phyloP scores from a whole-genome alignment of 2,329 filamentous ascomycete genomes.

The Claviceps paspali region DNA sequence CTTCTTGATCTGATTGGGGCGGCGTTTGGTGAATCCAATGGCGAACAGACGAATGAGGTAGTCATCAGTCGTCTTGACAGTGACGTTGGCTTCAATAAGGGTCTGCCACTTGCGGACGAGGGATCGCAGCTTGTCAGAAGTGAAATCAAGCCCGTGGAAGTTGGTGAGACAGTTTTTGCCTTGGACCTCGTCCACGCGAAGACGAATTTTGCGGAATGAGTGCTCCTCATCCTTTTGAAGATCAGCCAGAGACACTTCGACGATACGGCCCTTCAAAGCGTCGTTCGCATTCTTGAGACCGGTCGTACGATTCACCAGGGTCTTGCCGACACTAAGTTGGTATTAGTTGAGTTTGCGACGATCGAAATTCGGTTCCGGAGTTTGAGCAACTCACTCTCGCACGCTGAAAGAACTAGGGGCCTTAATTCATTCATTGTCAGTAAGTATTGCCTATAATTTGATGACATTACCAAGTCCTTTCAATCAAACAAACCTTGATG shows the following conservation, averaged over 20 bases:
- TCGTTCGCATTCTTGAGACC: slow-evolving; percentile 99
- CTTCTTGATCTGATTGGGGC: slow-evolving; percentile 99
- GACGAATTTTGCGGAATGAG: slow-evolving; percentile 98
- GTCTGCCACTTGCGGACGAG: slow-evolving; percentile 99
- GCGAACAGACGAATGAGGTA: slow-evolving; percentile 98
- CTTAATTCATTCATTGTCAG: slow-evolving; percentile 30
- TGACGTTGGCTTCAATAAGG: slow-evolving; percentile 98
- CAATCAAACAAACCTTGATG: slow-evolving; percentile 57
- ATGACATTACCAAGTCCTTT: too few species aligned
- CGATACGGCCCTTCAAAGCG: slow-evolving; percentile 93
- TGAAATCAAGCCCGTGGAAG: slow-evolving; percentile 99
- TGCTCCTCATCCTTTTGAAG: slow-evolving; percentile 99
- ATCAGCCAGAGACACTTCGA: slow-evolving; percentile 97
- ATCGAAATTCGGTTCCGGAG: background rate
- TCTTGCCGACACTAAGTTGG: slow-evolving; percentile 79
- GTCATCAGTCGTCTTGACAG: slow-evolving; percentile 99
- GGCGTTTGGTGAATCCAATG: slow-evolving; percentile 98
- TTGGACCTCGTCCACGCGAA: slow-evolving; percentile 96
- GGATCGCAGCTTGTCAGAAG: slow-evolving; percentile 98
- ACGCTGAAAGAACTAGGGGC: slow-evolving; percentile 90
- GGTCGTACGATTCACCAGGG: slow-evolving; percentile 96
- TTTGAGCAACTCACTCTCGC: slow-evolving; percentile 63
- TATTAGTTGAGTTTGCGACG: slow-evolving; percentile 2
- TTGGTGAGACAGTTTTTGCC: slow-evolving; percentile 99
- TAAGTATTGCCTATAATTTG: background rate